Base-by-base conservation (phyloP, 345 rosid species). In the Eucalyptus pauciflora region DNA sequence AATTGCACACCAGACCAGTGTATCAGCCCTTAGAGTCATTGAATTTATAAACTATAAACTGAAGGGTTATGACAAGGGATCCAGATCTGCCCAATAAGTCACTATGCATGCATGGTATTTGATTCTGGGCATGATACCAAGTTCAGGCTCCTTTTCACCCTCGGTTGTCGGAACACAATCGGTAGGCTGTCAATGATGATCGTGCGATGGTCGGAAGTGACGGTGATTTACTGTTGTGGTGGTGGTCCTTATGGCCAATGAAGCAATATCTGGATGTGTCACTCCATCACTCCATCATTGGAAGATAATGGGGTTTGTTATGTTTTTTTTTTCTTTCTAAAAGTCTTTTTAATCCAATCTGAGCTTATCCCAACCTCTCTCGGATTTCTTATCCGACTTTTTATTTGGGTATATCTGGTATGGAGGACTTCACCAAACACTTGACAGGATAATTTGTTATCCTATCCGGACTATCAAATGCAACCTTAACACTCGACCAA, bases 91-190 rank as follows among this genome's bases (percentile, higher is more conserved):
- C 93, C 62, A 94, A 88, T 88, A 95, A 93, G 93, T 96, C 88
- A 95, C 96, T 95, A 95, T 95, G 87, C 97, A 95, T n/a, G 97
- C 95, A 86, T 95, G 93, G 81, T 95, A 97, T 87, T 95, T 96
- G 94, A 94, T 93, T 92, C 90, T 92, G 7, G 95, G 97, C 86
- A 90, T 92, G 90, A 95, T 92, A 29, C 94, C 90, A 24, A 86
- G 96, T 94, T 95, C 43, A 69, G 45, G 80, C 7, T 69, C 80
- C 96, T 31, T 67, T 31, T 67, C 79, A 67, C 79, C 41, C 22
- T 31, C 43, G 9, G 79, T 67, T 16, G 79, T 31, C 0, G 13
- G 80, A 69, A 69, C 24, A 69, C 12, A 18, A 58, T 58, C 13
- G 29, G 64, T 10, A 24, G 64, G 64, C 29, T 58, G 29, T 27